Conservation (phyloP, 345 rosid species). For the Capsella bursapastoris region DNA sequence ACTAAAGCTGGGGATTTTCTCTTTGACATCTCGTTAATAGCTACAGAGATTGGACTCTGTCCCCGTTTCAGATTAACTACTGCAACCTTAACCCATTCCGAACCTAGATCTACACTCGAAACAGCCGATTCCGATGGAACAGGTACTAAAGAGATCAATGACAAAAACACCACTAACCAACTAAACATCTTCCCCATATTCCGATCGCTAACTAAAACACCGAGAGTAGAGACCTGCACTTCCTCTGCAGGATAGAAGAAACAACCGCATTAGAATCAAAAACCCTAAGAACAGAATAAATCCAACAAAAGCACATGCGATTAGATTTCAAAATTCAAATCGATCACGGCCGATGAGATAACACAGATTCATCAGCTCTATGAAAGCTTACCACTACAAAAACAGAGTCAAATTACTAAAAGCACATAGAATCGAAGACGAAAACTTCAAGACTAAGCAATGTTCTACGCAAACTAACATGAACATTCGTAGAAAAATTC, state of each 20-base stretch:
- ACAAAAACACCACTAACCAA: conserved; percentile 46
- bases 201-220: conserved; percentile 36
- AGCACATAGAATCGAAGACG: conserved; percentile 5
- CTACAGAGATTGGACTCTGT: conserved; percentile 88
- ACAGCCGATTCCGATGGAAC: conserved; percentile 75
- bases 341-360: conserved; percentile 24
- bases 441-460: conserved; percentile 19
- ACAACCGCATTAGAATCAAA: conserved; percentile 20
- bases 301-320: background rate
- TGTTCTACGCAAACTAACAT: conserved; percentile 21
- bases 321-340: conserved; percentile 25
- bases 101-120: conserved; percentile 93
- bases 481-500: conserved; percentile 8
- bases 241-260: conserved; percentile 24
- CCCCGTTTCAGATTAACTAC: conserved; percentile 89
- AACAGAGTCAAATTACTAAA: background rate
- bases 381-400: background rate
- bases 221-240: background rate
- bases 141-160: conserved; percentile 41
- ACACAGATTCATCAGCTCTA: conserved; percentile 32
- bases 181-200: conserved; percentile 47
- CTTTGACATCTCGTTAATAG: conserved; percentile 99
- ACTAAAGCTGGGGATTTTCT: conserved; percentile 90
- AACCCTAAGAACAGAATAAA: conserved; percentile 14
- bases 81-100: conserved; percentile 92